phyloP scores from a whole-genome alignment of 768 basidiomycete genomes.

The Ephemerocybe angulata region DNA sequence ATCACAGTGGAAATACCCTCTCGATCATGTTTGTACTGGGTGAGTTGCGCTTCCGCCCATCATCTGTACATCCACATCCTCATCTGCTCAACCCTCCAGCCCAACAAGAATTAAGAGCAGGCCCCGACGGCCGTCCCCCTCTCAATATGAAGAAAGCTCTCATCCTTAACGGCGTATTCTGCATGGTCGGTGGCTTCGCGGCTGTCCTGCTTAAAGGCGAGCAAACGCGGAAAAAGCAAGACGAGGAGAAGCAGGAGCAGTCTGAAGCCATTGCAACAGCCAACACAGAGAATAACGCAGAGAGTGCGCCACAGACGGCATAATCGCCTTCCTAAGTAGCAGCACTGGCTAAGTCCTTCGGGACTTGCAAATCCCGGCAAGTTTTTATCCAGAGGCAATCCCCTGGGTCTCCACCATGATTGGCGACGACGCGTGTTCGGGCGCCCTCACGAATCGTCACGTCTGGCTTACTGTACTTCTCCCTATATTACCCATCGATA shows the following conservation, averaged over 20 bases:
- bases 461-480: too few species aligned
- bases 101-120: conserved; percentile 65
- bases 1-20: conserved; percentile 58
- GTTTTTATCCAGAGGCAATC: too few species aligned
- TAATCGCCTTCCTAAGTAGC: not conserved
- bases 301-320: not conserved
- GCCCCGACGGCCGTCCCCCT: conserved; percentile 59
- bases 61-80: not conserved
- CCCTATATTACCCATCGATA: not conserved
- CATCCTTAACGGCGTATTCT: conserved; percentile 60
- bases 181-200: conserved; percentile 33
- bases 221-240: conserved; percentile 59
- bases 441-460: too few species aligned
- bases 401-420: too few species aligned
- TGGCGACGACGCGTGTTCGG: too few species aligned
- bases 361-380: too few species aligned
- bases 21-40: conserved; percentile 61
- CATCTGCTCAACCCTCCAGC: conserved; percentile 31
- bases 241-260: conserved; percentile 45
- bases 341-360: too few species aligned
- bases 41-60: conserved; percentile 25
- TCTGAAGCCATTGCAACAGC: not conserved
- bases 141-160: conserved; percentile 67
- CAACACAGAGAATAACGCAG: not conserved
- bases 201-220: conserved; percentile 55